Base-by-base conservation (phyloP, 257 asterid species). In the Verbascum thapsus region DNA sequence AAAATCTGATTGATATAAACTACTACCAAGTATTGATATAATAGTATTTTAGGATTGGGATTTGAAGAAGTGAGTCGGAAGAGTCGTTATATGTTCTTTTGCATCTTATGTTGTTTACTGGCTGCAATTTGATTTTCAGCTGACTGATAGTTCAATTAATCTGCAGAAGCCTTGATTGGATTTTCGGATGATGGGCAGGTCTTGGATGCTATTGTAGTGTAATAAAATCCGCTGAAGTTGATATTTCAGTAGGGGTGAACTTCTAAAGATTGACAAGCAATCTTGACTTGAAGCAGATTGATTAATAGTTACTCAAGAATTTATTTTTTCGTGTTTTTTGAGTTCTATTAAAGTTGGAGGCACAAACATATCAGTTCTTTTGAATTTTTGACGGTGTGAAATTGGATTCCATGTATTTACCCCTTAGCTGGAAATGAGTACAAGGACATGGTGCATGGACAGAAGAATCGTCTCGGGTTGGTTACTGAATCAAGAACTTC, bases 361-460 rank as follows among this genome's bases (percentile, higher is more conserved):
- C 37, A 60, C 13, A 37, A 40, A 12, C 52, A 35, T 67, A 67
- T 64, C 58, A 58, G 65, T 55, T 48, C 32, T 44, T 40, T 72
- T 18, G 53, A 64, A 53, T 34, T n/a, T 58, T 67, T 71, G 67
- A 48, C 72, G 73, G 75, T n/a, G n/a, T n/a, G n/a, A n/a, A n/a
- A n/a, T n/a, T n/a, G n/a, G n/a, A n/a, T n/a, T n/a, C n/a, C n/a
- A n/a, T n/a, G n/a, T n/a, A n/a, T n/a, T n/a, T n/a, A n/a, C n/a
- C n/a, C n/a, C n/a, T n/a, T n/a, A n/a, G n/a, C 75, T 74, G 82
- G 84, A 76, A 75, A 82, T 84, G 90, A 81, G 69, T 63, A 73
- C 70, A 68, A 75, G 76, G 85, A 55, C 65, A 81, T 83, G 88
- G 78, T 80, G 83, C 78, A 77, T 70, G 77, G 77, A 61, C 75